Evolutionary conservation across 2,329 filamentous ascomycete genomes (phyloP), one percentile per base, ranked within the genome.

Genomic region (Penicillium psychrosexuale): DNA sequence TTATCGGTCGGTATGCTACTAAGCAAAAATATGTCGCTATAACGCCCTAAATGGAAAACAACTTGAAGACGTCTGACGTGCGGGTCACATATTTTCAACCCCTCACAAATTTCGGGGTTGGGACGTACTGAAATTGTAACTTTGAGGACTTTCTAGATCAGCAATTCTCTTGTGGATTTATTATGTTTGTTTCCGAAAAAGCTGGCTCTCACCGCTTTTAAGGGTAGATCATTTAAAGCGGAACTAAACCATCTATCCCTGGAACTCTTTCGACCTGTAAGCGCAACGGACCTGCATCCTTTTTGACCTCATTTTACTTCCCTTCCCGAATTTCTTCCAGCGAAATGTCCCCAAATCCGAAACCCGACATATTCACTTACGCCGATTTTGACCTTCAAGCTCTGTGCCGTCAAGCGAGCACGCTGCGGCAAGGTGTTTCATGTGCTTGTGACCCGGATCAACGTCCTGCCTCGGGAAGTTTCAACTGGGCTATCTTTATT

Each of bases 301-400:
- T 48, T 30, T 48, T 38, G n/a, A 31, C 34, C 33, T 3, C 31
- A 8, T 37, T 31, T 33, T 33, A 7, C 27, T 42, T 31, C 6
- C 15, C 11, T 28, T 47, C 3, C 11, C 46, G 24, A 39, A 48
- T 48, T 22, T 38, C 7, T 37, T 30, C 8, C 11, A 34, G 19
- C 24, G 6, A 48, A n/a, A 48, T 48, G 37, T 34, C 33, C 24
- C 31, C 5, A 38, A 27, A 53, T 37, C 27, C 3, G 34, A 51
- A 36, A 34, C 13, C 42, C 12, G 27, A 22, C 12, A 39, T 48
- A 42, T 51, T 39, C 24, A 45, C 40, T 19, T 51, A 44, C 17
- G 34, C 47, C 6, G 42, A 52, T n/a, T 63, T 37, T 43, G 15
- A 51, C 42, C 15, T 34, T 45, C 31, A 38, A 33, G 42, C 43